phyloP scores from a whole-genome alignment of 257 asterid genomes.

The Solanum pinnatisectum region DNA sequence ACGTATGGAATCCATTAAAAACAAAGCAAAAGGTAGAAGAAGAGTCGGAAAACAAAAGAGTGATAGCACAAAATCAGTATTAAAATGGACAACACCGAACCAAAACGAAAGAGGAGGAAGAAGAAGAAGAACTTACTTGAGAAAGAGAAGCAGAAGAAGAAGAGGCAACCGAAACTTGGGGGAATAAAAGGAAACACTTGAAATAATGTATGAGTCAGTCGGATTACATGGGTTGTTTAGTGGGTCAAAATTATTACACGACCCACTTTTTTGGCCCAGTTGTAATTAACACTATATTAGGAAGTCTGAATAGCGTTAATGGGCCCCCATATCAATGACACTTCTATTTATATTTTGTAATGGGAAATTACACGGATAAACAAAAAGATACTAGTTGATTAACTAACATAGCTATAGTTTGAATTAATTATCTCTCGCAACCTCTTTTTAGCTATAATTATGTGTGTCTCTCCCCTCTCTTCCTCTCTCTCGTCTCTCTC shows the following conservation, averaged over 20 bases:
- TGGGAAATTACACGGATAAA: too few relatives aligned
- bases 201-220: neutral
- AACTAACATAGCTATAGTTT: too few relatives aligned
- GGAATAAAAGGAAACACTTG: neutral
- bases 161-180: neutral
- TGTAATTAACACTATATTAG: neutral
- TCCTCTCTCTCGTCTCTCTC: too few relatives aligned
- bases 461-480: too few relatives aligned
- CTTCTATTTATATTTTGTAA: too few relatives aligned
- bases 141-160: neutral
- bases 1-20: neutral
- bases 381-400: too few relatives aligned
- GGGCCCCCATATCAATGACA: too few relatives aligned
- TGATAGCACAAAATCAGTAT: neutral
- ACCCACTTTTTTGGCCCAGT: neutral
- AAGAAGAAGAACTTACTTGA: neutral
- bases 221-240: neutral
- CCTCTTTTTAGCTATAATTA: too few relatives aligned
- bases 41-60: neutral
- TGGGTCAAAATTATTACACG: neutral
- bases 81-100: neutral
- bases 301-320: too few relatives aligned
- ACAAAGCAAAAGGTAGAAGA: neutral
- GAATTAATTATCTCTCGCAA: too few relatives aligned
- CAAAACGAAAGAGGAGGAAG: neutral